Conservation (phyloP, 2,329 filamentous ascomycete genomes). For the Coniochaeta sp. region DNA sequence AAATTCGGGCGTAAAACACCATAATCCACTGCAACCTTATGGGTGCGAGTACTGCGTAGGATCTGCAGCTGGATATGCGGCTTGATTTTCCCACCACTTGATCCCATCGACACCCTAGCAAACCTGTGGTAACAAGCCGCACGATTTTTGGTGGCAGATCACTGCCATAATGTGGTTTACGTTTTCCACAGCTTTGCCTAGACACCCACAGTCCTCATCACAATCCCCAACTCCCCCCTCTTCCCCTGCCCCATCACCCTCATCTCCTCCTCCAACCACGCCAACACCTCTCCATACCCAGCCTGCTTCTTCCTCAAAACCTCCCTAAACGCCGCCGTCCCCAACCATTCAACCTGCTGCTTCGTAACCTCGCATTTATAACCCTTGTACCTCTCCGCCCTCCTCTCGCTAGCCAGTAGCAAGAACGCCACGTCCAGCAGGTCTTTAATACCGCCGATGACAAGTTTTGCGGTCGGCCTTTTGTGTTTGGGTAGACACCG, state of each 20-base stretch:
- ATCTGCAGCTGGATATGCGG: too few species aligned
- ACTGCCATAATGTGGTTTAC: too few species aligned
- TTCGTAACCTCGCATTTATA: constrained; percentile 56
- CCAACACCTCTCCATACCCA: constrained; percentile 54
- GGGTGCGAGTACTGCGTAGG: too few species aligned
- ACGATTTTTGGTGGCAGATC: too few species aligned
- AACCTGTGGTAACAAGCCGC: too few species aligned
- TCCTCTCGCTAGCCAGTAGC: constrained; percentile 51
- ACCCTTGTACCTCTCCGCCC: constrained; percentile 36
- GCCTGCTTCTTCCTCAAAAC: constrained; percentile 69
- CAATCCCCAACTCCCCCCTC: background rate
- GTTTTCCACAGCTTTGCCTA: too few species aligned
- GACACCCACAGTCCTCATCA: too few species aligned
- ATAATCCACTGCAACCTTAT: too few species aligned
- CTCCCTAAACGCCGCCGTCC: constrained; percentile 60
- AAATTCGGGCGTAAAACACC: too few species aligned
- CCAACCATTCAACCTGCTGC: constrained; percentile 57
- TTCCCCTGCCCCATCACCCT: background rate
- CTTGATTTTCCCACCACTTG: too few species aligned
- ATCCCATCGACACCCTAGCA: too few species aligned
- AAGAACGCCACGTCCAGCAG: constrained; percentile 57
- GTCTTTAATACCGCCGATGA: constrained; percentile 64
- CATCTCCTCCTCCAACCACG: constrained; percentile 56
- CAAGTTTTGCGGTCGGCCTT: constrained; percentile 51
- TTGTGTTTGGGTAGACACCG: constrained; percentile 49